Evolutionary conservation across 768 basidiomycete genomes (phyloP).

Genomic region (Xerocomellus chrysenteron): DNA sequence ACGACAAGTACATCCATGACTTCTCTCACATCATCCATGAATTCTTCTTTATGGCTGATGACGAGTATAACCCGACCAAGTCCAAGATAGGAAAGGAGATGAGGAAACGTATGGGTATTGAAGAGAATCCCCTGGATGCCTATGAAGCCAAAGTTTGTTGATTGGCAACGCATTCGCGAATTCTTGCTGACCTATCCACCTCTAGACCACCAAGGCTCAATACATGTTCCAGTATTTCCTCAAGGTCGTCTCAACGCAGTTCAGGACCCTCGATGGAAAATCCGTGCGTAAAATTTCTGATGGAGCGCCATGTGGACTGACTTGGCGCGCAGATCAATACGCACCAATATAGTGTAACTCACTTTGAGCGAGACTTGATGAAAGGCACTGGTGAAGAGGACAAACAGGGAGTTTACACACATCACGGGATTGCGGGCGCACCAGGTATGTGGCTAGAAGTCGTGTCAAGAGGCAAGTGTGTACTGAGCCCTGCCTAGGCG

Average conservation of each 20-base stretch:
- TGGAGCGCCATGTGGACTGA: slow-evolving; percentile 6
- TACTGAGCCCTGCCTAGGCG: slow-evolving; percentile 43
- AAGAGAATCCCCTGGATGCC: slow-evolving; percentile 73
- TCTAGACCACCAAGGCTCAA: slow-evolving; percentile 69
- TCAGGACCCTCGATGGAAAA: slow-evolving; percentile 77
- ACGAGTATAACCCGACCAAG: slow-evolving; percentile 75
- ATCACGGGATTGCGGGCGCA: slow-evolving; percentile 71
- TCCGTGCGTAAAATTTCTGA: slow-evolving; percentile 41
- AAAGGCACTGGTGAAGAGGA: slow-evolving; percentile 60
- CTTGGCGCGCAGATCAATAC: slow-evolving; percentile 60
- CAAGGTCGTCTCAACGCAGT: slow-evolving; percentile 96
- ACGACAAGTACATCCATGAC: slow-evolving; percentile 86
- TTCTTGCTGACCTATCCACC: slow-evolving; percentile 1
- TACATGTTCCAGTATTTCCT: slow-evolving; percentile 99
- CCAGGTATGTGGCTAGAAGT: slow-evolving; percentile 45
- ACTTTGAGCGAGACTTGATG: slow-evolving; percentile 89
- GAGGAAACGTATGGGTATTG: slow-evolving; percentile 72
- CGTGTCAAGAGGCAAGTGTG: background rate
- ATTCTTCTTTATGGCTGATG: slow-evolving; percentile 77
- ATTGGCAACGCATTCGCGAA: background rate
- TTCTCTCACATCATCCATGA: slow-evolving; percentile 87
- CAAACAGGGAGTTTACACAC: slow-evolving; percentile 63
- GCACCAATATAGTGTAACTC: slow-evolving; percentile 94
- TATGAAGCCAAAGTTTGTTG: slow-evolving; percentile 54
- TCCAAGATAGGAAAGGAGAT: slow-evolving; percentile 58